Conservation (phyloP, 169 alveolate species). For the Plasmodium falciparum region DNA sequence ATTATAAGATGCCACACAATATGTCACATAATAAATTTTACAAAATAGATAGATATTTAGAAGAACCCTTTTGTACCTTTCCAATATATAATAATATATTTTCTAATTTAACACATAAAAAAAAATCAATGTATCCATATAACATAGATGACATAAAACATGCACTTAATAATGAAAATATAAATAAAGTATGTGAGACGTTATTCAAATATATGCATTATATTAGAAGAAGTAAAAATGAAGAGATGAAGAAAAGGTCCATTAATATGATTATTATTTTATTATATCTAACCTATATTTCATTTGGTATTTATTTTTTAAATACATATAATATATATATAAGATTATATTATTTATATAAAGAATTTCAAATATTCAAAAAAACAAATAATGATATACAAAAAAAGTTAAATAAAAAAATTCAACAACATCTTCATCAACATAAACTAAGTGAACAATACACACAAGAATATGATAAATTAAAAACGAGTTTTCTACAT, state of each 20-base stretch:
- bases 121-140: slow-evolving; percentile 8
- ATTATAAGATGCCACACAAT: neutral
- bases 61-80: too few relatives aligned
- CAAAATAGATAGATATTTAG: too few relatives aligned
- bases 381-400: slow-evolving; percentile 7
- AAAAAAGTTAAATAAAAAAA: slow-evolving; percentile 23
- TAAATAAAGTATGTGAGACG: slow-evolving; percentile 35
- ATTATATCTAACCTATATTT: slow-evolving; percentile 12
- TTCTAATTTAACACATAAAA: neutral
- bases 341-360: slow-evolving; percentile 3
- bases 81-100: neutral
- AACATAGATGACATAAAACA: slow-evolving; percentile 41
- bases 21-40: too few relatives aligned
- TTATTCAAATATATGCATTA: slow-evolving; percentile 32
- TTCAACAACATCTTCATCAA: slow-evolving; percentile 4
- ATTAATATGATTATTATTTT: slow-evolving; percentile 27
- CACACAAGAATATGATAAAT: slow-evolving; percentile 12
- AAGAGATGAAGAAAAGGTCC: neutral
- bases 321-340: slow-evolving; percentile 14
- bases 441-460: slow-evolving; percentile 28
- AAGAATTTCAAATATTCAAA: slow-evolving; percentile 7
- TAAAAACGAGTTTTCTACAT: neutral
- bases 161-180: slow-evolving; percentile 29
- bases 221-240: slow-evolving; percentile 29
- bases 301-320: slow-evolving; percentile 37